Conservation (phyloP, 441 rosid genomes). For the Corymbia citriodora region DNA sequence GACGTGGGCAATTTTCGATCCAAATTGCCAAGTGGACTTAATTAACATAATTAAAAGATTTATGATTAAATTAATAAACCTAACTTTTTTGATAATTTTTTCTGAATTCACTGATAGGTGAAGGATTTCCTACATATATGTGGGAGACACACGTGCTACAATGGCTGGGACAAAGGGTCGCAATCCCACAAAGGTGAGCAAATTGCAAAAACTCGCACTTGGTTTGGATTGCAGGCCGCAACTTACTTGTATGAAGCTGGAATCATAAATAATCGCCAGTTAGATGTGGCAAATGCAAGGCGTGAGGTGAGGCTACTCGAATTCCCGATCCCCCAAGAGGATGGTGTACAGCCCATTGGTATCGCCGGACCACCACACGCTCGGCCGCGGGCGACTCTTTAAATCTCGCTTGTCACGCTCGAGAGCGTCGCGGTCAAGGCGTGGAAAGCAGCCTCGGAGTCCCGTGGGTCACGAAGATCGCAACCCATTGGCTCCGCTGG, state of each 20-base stretch:
- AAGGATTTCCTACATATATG: neutral
- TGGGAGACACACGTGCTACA: too few relatives aligned
- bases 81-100: too few relatives aligned
- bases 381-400: neutral
- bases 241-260: too few relatives aligned
- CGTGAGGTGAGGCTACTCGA: rapidly evolving
- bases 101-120: rapidly evolving
- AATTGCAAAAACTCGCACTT: too few relatives aligned
- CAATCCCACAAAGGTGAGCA: too few relatives aligned
- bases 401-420: neutral
- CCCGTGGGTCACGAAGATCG: neutral
- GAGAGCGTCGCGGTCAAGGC: neutral
- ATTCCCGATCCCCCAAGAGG: neutral
- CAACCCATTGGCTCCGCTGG: neutral
- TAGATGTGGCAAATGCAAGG: neutral
- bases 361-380: neutral
- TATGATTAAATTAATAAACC: too few relatives aligned
- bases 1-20: too few relatives aligned
- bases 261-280: too few relatives aligned
- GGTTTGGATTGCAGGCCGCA: too few relatives aligned
- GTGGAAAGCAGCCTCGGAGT: neutral
- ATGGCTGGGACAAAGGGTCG: too few relatives aligned
- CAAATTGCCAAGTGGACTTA: rapidly evolving
- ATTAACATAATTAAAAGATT: rapidly evolving
- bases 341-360: neutral